Evolutionary conservation across 352 stramenopile species (phyloP), one percentile per base, ranked within the genome.

Genomic region (Phytopythium delawarense): DNA sequence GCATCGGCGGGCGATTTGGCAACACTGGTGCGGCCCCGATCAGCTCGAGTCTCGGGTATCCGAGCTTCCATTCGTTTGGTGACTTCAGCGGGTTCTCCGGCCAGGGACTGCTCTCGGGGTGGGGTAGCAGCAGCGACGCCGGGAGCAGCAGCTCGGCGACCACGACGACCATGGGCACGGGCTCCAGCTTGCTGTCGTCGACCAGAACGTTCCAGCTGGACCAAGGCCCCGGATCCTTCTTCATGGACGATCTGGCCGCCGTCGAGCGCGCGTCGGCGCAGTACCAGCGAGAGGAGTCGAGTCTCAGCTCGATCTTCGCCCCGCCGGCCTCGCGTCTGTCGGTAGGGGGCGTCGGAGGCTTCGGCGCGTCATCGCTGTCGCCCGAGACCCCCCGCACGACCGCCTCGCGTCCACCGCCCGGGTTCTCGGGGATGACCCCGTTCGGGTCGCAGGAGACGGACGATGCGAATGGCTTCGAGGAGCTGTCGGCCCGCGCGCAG

Each of bases 221-320:
- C 40, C 37, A 40, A 42, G 55, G 55, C 12, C 39, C 55, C 15
- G 69, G 56, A 57, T 9, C 62, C 8, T 89, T 87, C 64, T 67
- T 76, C 15, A 87, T 92, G 80, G 64, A 73, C 34, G 81, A 92
- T 53, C 71, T 94, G 73, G 81, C 72, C 7, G 85, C 83, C 21
- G 71, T 94, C 13, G 85, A 94, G 61, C 79, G 73, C 9, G 81
- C 88, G 45, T 87, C 71, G 28, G 66, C 79, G 35, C 67, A 77
- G 57, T 94, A 92, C 63, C 81, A 89, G 61, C 81, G 88, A 34
- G 72, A 80, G 28, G 72, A 75, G 37, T 94, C 85, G 55, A 94
- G 82, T 66, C 70, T 94, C 61, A 94, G 81, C 37, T 71, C 81
- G 3, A 86, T 94, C 51, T 72, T 94, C 44, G 61, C 58, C 16